Conservation (phyloP, 495 filamentous ascomycete species). For the Hypoxylon trugodes region DNA sequence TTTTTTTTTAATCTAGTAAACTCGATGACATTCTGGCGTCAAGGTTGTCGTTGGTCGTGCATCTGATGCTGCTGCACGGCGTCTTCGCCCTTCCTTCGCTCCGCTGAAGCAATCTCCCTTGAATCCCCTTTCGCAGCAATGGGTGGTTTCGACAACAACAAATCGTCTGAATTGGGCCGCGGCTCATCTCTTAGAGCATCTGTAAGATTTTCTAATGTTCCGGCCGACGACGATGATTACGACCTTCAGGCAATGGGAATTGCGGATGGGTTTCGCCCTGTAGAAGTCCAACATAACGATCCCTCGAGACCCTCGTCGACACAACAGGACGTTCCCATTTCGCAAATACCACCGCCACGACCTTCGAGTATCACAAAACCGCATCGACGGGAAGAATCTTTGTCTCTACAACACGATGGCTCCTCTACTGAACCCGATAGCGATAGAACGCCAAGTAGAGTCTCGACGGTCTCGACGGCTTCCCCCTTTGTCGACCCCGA, state of each 20-base stretch:
- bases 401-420: slow-evolving; percentile 54
- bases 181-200: slow-evolving; percentile 49
- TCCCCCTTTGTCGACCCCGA: slow-evolving; percentile 62
- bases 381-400: slow-evolving; percentile 47
- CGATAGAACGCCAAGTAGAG: slow-evolving; percentile 37
- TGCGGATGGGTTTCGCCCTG: slow-evolving; percentile 55
- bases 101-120: slow-evolving; percentile 14
- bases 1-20: neutral
- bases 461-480: slow-evolving; percentile 44
- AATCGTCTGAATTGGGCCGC: slow-evolving; percentile 47
- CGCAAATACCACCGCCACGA: slow-evolving; percentile 44
- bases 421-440: slow-evolving; percentile 44
- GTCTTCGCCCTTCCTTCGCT: slow-evolving; percentile 28
- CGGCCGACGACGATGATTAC: slow-evolving; percentile 49
- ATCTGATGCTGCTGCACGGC: slow-evolving; percentile 49
- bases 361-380: slow-evolving; percentile 60
- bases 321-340: slow-evolving; percentile 21
- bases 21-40: slow-evolving; percentile 39
- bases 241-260: slow-evolving; percentile 52
- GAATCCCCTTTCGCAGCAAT: slow-evolving; percentile 40
- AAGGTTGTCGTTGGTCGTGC: slow-evolving; percentile 38
- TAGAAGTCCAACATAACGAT: slow-evolving; percentile 46
- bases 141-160: slow-evolving; percentile 45
- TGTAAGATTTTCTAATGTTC: slow-evolving; percentile 38
- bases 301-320: slow-evolving; percentile 31